A percentile compares a stretch with the other conserved stretches of the same genome.
phyloP scores from a whole-genome alignment of 305 asterid species.

The Fraxinus baroniana region DNA sequence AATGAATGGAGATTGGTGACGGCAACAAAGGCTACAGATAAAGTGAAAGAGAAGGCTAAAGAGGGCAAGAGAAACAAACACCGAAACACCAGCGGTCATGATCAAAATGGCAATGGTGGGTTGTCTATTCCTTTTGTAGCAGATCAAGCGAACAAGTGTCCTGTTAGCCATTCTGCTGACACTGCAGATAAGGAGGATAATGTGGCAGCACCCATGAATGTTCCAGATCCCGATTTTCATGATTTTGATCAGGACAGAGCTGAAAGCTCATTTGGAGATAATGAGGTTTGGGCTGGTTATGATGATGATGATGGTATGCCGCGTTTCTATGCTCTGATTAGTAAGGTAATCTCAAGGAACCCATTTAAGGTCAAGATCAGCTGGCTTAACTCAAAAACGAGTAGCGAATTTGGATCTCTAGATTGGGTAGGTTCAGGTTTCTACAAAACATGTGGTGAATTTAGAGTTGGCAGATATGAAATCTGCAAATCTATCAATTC shows the following conservation, averaged over 20 bases:
- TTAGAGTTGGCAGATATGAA: constrained; percentile 70
- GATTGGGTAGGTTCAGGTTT: constrained; percentile 88
- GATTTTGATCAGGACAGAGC: constrained; percentile 80
- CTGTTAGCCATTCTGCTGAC: constrained; percentile 26
- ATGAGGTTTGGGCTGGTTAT: constrained; percentile 91
- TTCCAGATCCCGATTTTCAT: constrained; percentile 93
- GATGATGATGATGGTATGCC: constrained; percentile 96
- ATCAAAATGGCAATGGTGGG: constrained; percentile 35
- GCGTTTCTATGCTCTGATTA: constrained; percentile 78
- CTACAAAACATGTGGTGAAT: constrained; percentile 84
- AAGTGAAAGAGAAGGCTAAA: constrained; percentile 29
- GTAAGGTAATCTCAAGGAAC: constrained; percentile 60
- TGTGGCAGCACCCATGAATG: constrained; percentile 50
- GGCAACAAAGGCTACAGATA: constrained; percentile 1
- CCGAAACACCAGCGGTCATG: constrained; percentile 23
- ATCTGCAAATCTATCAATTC: constrained; percentile 57
- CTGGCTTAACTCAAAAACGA: constrained; percentile 87
- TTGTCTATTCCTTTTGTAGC: constrained; percentile 30
- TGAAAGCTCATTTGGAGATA: constrained; percentile 64
- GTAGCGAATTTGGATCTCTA: constrained; percentile 55
- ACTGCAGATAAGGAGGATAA: constrained; percentile 21
- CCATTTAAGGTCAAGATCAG: constrained; percentile 77
- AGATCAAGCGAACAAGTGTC: constrained; percentile 23
- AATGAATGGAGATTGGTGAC: constrained; percentile 33
- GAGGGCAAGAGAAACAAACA: constrained; percentile 37